Evolutionary conservation across 257 asterid genomes (phyloP), one percentile per base, ranked within the genome.

Genomic region (Scutellaria minor): DNA sequence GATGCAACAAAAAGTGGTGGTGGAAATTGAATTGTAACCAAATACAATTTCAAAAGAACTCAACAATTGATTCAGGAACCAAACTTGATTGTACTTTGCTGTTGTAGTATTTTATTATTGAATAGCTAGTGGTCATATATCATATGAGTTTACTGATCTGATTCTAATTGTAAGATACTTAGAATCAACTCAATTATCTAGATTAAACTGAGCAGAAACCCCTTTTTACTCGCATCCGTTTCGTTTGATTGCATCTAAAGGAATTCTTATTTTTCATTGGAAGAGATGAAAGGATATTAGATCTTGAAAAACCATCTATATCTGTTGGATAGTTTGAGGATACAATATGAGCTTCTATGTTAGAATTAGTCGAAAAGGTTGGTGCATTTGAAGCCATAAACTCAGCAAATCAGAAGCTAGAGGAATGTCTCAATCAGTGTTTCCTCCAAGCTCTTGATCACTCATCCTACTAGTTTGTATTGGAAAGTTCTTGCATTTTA

Each of bases 381-480:
- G 73, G 73, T 12, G 65, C 15, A n/a, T 24, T 27, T 70, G 66
- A 57, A 70, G 37, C 75, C 67, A 45, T 70, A 24, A 57, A 2
- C 44, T 45, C 7, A 70, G 75, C 1, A 56, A 37, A 11, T 69
- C 57, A 4, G 66, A 27, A 15, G 58, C 31, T 0, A 66, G 67
- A 24, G 75, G 75, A 27, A 50, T 50, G 48, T 31, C 37, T 1
- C 37, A 31, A 31, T 31, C 37, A 31, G 4, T 31, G 37, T 31
- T 31, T 5, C 27, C 27, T 24, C 27, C 27, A 1, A 24, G 27
- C 18, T 31, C 45, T 11, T 31, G 45, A 27, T 58, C 64, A 12
- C 47, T n/a, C 67, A 39, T 61, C 31, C 42, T 27, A 7, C 37
- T 54, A 6, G 22, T 6, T 54, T 54, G 11, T 9, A 6, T 54